Evolutionary conservation across 2,329 filamentous ascomycete genomes (phyloP).

Genomic region (Aspergillus udagawae): DNA sequence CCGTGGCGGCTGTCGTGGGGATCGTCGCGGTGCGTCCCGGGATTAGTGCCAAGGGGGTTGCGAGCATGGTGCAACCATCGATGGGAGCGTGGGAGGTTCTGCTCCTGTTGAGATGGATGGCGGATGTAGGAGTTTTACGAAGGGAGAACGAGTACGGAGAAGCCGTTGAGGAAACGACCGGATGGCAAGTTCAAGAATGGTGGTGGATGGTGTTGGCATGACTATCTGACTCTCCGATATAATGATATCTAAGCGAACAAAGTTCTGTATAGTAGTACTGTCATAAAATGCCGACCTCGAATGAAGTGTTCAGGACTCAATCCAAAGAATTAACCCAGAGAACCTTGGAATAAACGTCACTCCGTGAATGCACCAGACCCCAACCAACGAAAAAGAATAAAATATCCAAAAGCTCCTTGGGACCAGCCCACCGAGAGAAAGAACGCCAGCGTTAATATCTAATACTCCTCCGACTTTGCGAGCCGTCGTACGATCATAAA

Average conservation of each 20-base stretch:
- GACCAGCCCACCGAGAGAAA: background rate
- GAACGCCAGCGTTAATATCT: background rate
- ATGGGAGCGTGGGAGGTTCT: conserved; percentile 42
- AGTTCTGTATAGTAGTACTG: background rate
- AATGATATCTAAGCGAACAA: no score
- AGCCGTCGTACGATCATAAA: conserved; percentile 61
- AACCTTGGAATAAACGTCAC: background rate
- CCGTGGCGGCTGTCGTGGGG: conserved; percentile 39
- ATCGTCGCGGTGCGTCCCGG: conserved; percentile 42
- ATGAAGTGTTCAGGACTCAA: no score
- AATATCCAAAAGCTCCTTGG: background rate
- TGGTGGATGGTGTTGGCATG: conserved; percentile 38
- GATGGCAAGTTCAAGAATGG: conserved; percentile 35
- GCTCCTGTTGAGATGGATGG: conserved; percentile 40
- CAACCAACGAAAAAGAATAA: background rate
- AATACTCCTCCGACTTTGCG: conserved; percentile 18
- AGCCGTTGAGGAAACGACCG: conserved; percentile 8
- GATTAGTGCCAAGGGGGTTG: conserved; percentile 31
- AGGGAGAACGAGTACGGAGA: conserved; percentile 4
- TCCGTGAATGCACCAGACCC: background rate
- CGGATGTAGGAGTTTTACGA: conserved; percentile 19
- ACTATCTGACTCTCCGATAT: background rate
- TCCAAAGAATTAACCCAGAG: no score
- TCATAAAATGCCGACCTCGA: no score
- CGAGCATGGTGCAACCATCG: conserved; percentile 34